Base-by-base conservation (phyloP, 768 basidiomycete genomes). In the Omphalotus guepiniiformis region DNA sequence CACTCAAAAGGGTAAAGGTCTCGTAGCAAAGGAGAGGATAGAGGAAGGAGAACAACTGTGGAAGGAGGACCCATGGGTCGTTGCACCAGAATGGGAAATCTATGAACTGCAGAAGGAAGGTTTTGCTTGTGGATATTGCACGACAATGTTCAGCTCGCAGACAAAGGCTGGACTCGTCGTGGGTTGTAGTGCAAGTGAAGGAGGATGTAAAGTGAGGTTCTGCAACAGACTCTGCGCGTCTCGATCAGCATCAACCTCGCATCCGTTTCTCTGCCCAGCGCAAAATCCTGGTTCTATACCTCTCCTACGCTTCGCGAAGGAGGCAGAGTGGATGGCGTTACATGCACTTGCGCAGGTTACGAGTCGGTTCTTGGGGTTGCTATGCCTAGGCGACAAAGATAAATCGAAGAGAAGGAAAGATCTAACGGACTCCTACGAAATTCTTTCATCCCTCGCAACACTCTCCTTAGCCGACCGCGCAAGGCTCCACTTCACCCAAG, bases 21-120 rank as follows among this genome's bases (percentile, higher is more conserved):
- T 95, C 28, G 78, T 93, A 0, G 88, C 89, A 1, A 77, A 65
- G 27, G 76, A 80, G 41, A 69, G 74, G 25, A 85, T 94, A 44
- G 65, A 67, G 21, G 76, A 81, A 56, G 88, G 85, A 0, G 88
- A 93, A 52, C 67, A 80, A 3, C 61, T 95, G 15, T 93, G 92
- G 89, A 84, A 81, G 49, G 91, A 94, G 58, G 86, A 90, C 57
- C 88, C 88, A 1, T 90, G 84, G 58, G 64, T 85, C 37, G 64
- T 89, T 18, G 84, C 86, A n/a, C 82, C 88, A n/a, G 85, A 88
- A 66, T 88, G 83, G 85, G 81, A 84, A n/a, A 74, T 93, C 30
- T 87, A 82, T 57, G 82, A 89, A 52, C 62, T 85, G 47, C 84
- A 90, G 61, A 58, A 56, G 47, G 56, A 65, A 7, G 80, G 79